A percentile compares a stretch with the other conserved stretches of the same genome.
These are phyloP conservation scores for Podospora pseudoanserina DNA, from an alignment of 495 filamentous ascomycete genomes.

Conservation along the genomic window DNA sequence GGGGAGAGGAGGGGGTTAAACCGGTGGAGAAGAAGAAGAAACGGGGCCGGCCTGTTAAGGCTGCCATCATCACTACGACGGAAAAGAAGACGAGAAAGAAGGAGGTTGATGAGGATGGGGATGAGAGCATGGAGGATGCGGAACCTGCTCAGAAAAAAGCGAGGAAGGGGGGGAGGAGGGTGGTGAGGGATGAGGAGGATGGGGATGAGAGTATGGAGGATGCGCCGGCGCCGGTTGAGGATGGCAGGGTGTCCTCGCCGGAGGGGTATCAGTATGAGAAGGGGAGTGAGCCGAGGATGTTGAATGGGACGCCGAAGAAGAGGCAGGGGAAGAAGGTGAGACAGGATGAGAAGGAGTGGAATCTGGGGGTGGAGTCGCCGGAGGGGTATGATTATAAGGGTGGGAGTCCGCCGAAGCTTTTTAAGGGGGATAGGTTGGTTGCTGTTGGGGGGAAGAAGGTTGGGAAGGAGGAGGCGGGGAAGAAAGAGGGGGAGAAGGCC, in stretches of 20 bases:
- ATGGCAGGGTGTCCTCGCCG: slow-evolving; percentile 13
- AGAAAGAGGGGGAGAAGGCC: too few species aligned
- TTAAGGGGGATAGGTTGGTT: too few species aligned
- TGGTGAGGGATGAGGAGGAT: slow-evolving; percentile 40
- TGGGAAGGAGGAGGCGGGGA: not conserved
- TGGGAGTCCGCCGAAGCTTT: too few species aligned
- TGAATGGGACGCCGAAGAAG: too few species aligned
- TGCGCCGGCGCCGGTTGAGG: slow-evolving; percentile 14
- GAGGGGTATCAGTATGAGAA: not conserved
- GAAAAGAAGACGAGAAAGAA: slow-evolving; percentile 33
- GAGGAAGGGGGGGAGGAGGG: slow-evolving; percentile 35
- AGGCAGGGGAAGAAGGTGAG: too few species aligned
- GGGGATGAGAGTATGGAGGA: slow-evolving; percentile 44
- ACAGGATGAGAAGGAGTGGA: too few species aligned
- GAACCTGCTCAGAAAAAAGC: slow-evolving; percentile 54
- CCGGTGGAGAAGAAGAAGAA: slow-evolving; percentile 1
- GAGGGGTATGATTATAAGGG: not conserved
- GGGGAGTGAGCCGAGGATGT: too few species aligned
- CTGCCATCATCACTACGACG: slow-evolving; percentile 17
- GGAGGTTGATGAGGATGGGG: slow-evolving; percentile 20
- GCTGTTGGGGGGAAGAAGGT: slow-evolving; percentile 10
- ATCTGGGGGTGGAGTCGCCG: slow-evolving; percentile 7
- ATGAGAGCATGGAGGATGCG: slow-evolving; percentile 37
- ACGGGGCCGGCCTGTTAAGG: not conserved
- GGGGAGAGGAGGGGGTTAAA: slow-evolving; percentile 27